Evolutionary conservation across 306 rosid species (phyloP), one percentile per base, ranked within the genome.

Genomic region (Spatholobus suberectus): DNA sequence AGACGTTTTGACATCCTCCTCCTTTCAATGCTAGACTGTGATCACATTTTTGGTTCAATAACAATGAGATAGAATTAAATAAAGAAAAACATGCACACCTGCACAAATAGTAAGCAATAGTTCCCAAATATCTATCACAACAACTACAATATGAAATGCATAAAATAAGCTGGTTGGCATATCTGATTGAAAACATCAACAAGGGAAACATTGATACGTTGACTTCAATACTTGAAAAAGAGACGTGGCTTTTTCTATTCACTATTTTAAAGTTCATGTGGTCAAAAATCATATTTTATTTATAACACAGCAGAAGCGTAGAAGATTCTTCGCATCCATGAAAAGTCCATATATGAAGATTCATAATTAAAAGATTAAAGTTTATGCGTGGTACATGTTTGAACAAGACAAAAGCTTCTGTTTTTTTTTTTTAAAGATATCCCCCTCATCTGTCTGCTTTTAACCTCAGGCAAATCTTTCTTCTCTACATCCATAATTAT

Each of bases 21-120:
- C 57, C 97, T 90, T 91, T 96, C 99, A 76, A 96, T 85, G 89
- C 99, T 96, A 75, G 91, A 77, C 98, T 96, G 94, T 75, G 20
- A 84, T 17, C 62, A 79, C 14, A 20, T 68, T 81, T 73, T 49
- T 14, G 51, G 62, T n/a, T 57, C 82, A 44, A 79, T 44, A 70
- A 81, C 51, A 67, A 46, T 6, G 40, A 62, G 72, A 68, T 35
- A 27, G 26, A 79, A 72, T n/a, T 46, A 63, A 70, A 68, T 46
- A 80, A 69, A 49, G 13, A 51, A 23, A 80, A 77, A 57, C 32
- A 68, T 70, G 62, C 51, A 51, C 24, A 81, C 55, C 5, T 65
- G 29, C 62, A 70, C 34, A 87, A 49, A 35, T 43, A 38, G 24
- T 49, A 32, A 35, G 54, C 14, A n/a, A 67, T 77, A 29, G 29